Evolutionary conservation across 768 basidiomycete genomes (phyloP).

Genomic region (Boletus edulis): DNA sequence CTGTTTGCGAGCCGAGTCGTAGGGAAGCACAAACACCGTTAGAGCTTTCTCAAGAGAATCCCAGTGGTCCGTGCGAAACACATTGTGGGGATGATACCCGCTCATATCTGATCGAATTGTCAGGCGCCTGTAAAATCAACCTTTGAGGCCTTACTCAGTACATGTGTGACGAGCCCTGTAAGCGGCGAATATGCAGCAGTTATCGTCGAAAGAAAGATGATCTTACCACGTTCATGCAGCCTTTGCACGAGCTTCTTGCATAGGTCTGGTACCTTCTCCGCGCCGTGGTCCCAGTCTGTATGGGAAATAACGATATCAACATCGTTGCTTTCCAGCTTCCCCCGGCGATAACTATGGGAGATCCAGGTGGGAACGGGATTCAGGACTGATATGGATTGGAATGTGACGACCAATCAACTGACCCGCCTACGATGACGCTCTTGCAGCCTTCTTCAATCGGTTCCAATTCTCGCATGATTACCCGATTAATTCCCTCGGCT

Average conservation of each 20-base stretch:
- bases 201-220: neutral
- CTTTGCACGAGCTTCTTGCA: constrained; percentile 56
- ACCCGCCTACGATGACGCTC: constrained; percentile 84
- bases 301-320: constrained; percentile 90
- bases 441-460: constrained; percentile 62
- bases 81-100: constrained; percentile 55
- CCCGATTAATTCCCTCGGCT: constrained; percentile 70
- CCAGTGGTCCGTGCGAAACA: constrained; percentile 58
- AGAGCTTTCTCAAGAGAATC: constrained; percentile 85
- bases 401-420: constrained; percentile 20
- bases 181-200: neutral
- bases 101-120: constrained; percentile 47
- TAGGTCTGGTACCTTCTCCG: constrained; percentile 54
- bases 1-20: constrained; percentile 31
- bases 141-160: constrained; percentile 61
- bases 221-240: constrained; percentile 56
- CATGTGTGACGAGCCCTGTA: constrained; percentile 71
- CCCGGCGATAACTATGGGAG: constrained; percentile 69
- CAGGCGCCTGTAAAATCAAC: constrained; percentile 6
- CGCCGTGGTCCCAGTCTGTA: constrained; percentile 43
- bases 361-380: neutral
- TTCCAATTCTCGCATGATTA: constrained; percentile 67
- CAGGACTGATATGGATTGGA: neutral
- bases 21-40: constrained; percentile 71
- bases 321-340: constrained; percentile 79